These are phyloP conservation scores for Nakazawaea wyomingensis DNA, from an alignment of 805 yeast species.

Conservation along the genomic window DNA sequence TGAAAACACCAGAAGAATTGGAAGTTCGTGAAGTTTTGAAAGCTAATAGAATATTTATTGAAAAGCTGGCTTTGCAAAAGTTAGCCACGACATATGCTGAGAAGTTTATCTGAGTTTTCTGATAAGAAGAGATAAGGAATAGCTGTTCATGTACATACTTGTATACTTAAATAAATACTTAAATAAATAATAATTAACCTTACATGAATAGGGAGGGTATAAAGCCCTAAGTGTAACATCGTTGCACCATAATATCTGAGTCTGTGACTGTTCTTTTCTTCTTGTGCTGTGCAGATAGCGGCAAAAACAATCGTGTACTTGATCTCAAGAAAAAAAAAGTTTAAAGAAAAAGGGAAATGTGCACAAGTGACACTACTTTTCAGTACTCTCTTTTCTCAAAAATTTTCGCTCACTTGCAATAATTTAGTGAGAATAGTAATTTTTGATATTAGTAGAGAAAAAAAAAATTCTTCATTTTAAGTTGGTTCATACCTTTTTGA, in stretches of 20 bases:
- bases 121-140: background rate
- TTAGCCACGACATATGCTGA: constrained; percentile 30
- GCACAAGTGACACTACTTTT: background rate
- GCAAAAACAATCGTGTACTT: too few species aligned
- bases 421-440: too few species aligned
- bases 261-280: background rate
- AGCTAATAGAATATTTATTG: constrained; percentile 73
- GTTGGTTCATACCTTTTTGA: background rate
- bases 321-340: background rate
- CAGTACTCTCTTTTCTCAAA: background rate
- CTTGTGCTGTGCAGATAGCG: too few species aligned
- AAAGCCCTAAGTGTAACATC: background rate
- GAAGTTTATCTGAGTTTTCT: background rate
- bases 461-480: constrained; percentile 8
- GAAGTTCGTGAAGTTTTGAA: constrained; percentile 79
- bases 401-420: background rate
- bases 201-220: too few species aligned
- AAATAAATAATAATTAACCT: background rate
- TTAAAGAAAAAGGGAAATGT: background rate
- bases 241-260: background rate
- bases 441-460: constrained; percentile 3
- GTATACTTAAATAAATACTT: too few species aligned
- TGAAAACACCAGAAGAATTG: constrained; percentile 69
- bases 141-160: background rate
- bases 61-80: constrained; percentile 66